Percentiles rank a stretch among this genome's conserved stretches.
phyloP scores from a whole-genome alignment of 2,329 filamentous ascomycete genomes.

The Cytospora mali region DNA sequence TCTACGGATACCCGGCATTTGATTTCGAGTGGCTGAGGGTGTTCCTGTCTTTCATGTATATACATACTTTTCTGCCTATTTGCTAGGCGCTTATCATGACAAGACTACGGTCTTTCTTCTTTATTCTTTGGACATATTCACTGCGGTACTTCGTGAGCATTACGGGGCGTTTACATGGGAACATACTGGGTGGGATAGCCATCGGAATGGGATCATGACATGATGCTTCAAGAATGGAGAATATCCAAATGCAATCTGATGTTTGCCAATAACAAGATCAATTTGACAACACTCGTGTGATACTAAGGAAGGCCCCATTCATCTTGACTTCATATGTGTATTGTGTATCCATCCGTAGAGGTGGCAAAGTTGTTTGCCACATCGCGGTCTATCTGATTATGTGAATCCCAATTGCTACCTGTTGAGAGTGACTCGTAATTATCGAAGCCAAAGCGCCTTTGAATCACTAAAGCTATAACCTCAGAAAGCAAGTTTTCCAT shows the following conservation, averaged over 20 bases:
- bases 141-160: neutral
- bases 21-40: conserved; percentile 22
- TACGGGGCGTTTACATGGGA: neutral
- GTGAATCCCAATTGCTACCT: neutral
- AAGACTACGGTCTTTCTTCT: conserved; percentile 7
- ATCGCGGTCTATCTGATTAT: neutral
- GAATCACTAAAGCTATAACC: too few relatives aligned
- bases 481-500: too few relatives aligned
- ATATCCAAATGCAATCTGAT: neutral
- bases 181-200: neutral
- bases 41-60: conserved; percentile 13
- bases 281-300: neutral
- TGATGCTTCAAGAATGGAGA: neutral
- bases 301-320: too few relatives aligned
- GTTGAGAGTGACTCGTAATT: neutral
- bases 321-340: neutral
- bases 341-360: neutral
- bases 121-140: conserved; percentile 8
- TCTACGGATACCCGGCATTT: conserved; percentile 28
- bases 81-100: neutral
- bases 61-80: conserved; percentile 3
- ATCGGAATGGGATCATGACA: neutral
- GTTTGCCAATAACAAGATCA: neutral
- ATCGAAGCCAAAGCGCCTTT: too few relatives aligned
- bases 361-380: neutral